These are phyloP conservation scores for Tricholoma terreum DNA, from an alignment of 768 basidiomycete genomes.

Conservation along the genomic window DNA sequence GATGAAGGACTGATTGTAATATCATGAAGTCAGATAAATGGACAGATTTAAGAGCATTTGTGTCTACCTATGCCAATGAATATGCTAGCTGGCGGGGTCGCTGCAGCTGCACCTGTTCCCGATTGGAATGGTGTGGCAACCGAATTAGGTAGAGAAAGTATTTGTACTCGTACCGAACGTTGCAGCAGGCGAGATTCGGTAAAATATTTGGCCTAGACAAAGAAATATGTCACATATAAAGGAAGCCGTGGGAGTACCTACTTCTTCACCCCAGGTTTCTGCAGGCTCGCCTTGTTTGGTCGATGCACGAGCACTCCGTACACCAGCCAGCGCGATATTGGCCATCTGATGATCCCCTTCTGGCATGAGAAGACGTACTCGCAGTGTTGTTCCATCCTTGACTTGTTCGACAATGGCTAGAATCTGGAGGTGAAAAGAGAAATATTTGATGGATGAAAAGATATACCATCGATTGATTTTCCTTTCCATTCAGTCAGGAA, in stretches of 20 bases:
- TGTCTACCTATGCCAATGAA: constrained; percentile 82
- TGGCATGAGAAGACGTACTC: constrained; percentile 84
- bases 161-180: constrained; percentile 69
- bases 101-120: constrained; percentile 46
- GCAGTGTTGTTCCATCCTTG: constrained; percentile 86
- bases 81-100: constrained; percentile 64
- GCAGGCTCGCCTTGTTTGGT: constrained; percentile 72
- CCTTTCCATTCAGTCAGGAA: constrained; percentile 93
- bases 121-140: constrained; percentile 79
- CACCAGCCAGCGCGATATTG: constrained; percentile 82
- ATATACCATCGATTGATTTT: constrained; percentile 78
- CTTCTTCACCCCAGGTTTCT: constrained; percentile 90
- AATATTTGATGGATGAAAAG: neutral
- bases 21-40: neutral
- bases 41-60: neutral
- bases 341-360: constrained; percentile 87
- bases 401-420: constrained; percentile 92
- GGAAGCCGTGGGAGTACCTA: constrained; percentile 30
- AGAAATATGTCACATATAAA: constrained; percentile 2
- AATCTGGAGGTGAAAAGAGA: constrained; percentile 10
- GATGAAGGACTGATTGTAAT: constrained; percentile 64
- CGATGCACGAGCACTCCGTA: constrained; percentile 69
- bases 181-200: constrained; percentile 86
- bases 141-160: constrained; percentile 77
- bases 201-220: constrained; percentile 82